phyloP scores from a whole-genome alignment of 805 yeast species.

The Candida patagonica region DNA sequence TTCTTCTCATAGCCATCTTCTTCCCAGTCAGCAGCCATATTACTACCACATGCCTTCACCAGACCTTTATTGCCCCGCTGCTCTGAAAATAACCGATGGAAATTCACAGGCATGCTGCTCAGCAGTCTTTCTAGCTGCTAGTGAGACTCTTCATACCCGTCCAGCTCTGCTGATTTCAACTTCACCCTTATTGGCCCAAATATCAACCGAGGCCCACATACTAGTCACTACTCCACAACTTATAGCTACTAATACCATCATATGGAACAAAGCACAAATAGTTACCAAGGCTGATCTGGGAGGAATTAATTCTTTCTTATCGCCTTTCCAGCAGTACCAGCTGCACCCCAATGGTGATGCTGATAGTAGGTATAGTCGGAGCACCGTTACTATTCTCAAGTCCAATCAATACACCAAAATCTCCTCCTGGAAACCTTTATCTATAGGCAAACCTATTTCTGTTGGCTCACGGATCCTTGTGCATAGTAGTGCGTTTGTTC shows the following conservation, averaged over 20 bases:
- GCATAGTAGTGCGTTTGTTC: slow-evolving; percentile 27
- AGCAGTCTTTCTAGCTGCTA: neutral
- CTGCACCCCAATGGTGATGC: slow-evolving; percentile 1
- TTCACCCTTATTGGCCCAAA: neutral
- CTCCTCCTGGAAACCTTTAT: no score
- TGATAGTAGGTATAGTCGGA: neutral
- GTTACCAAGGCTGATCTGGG: neutral
- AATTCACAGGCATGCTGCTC: neutral
- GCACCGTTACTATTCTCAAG: slow-evolving; percentile 1
- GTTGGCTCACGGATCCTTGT: slow-evolving; percentile 5
- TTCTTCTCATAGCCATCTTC: no score
- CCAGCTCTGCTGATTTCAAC: neutral
- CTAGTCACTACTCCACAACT: neutral
- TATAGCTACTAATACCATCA: slow-evolving; percentile 1
- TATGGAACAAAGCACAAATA: slow-evolving; percentile 9
- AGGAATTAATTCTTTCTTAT: slow-evolving; percentile 3
- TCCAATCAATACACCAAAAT: no score
- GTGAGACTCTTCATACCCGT: neutral
- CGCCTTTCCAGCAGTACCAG: slow-evolving; percentile 2
- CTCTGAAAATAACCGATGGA: neutral
- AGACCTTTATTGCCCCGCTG: neutral
- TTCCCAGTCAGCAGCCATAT: no score
- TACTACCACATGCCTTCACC: no score
- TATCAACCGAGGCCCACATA: neutral
- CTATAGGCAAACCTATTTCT: neutral